A percentile compares a stretch with the other conserved stretches of the same genome.
Evolutionary conservation across 2,329 filamentous ascomycete species (phyloP).

Genomic region (Monilinia laxa): DNA sequence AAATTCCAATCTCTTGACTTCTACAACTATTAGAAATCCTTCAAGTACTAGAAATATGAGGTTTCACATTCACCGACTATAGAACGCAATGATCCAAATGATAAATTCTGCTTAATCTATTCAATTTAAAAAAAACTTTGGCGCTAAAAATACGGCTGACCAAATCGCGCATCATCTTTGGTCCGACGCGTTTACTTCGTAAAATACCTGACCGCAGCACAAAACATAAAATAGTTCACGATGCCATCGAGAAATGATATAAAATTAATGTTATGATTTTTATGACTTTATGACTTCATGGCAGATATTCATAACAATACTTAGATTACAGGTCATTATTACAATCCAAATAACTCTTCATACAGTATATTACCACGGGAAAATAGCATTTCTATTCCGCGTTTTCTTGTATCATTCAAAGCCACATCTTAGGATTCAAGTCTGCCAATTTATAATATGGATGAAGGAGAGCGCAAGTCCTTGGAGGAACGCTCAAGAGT

Average conservation of each 20-base stretch:
- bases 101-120: background rate
- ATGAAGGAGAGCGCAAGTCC: constrained; percentile 30
- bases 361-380: background rate
- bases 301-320: background rate
- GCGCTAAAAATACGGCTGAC: background rate
- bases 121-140: background rate
- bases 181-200: constrained; percentile 8
- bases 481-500: constrained; percentile 44
- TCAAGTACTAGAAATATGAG: background rate
- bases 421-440: background rate
- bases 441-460: constrained; percentile 28
- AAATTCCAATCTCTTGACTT: background rate
- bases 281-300: constrained; percentile 8
- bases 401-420: background rate
- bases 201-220: background rate
- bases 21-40: background rate
- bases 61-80: no score
- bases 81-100: no score
- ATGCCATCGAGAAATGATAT: constrained; percentile 5
- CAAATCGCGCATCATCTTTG: background rate
- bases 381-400: background rate
- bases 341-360: background rate
- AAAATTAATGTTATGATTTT: constrained; percentile 9
- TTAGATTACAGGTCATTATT: background rate
- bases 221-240: constrained; percentile 10